phyloP scores from a whole-genome alignment of 1,139 yeast genomes.

The Kodamaea sp. region DNA sequence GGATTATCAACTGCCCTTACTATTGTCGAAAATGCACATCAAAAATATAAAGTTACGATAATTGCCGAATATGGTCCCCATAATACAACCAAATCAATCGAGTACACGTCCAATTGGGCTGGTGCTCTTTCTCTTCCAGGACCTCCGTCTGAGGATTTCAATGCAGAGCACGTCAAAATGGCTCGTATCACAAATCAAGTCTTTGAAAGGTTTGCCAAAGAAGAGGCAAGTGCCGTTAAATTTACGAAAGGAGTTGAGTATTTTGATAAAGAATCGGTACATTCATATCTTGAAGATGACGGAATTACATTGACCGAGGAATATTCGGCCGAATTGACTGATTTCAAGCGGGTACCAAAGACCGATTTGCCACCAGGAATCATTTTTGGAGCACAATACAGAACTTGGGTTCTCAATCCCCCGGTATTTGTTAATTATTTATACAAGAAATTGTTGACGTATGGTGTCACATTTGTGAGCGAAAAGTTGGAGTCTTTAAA shows the following conservation, averaged over 20 bases:
- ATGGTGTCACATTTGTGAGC: conserved; percentile 40
- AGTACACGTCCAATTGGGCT: conserved; percentile 70
- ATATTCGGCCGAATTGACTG: conserved; percentile 44
- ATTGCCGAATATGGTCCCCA: conserved; percentile 56
- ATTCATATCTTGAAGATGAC: conserved; percentile 18
- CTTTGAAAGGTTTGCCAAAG: conserved; percentile 39
- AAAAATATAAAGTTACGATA: conserved; percentile 27
- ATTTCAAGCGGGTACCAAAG: conserved; percentile 34
- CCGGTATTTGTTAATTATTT: conserved; percentile 53
- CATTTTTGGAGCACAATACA: conserved; percentile 44
- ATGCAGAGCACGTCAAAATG: conserved; percentile 46
- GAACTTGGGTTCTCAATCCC: conserved; percentile 60
- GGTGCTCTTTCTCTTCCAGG: conserved; percentile 74
- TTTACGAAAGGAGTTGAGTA: conserved; percentile 56
- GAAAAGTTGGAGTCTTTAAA: conserved; percentile 34
- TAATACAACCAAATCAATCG: conserved; percentile 9
- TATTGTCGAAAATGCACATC: conserved; percentile 3
- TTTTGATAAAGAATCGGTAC: conserved; percentile 44
- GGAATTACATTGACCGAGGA: conserved; percentile 29
- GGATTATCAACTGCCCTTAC: conserved; percentile 56
- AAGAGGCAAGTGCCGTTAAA: conserved; percentile 47
- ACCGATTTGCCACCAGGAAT: conserved; percentile 37
- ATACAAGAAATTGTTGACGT: conserved; percentile 27
- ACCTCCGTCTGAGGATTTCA: conserved; percentile 44
- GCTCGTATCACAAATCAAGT: conserved; percentile 46